Base-by-base conservation (phyloP, 2,329 filamentous ascomycete genomes). In the Venturia pyrina region DNA sequence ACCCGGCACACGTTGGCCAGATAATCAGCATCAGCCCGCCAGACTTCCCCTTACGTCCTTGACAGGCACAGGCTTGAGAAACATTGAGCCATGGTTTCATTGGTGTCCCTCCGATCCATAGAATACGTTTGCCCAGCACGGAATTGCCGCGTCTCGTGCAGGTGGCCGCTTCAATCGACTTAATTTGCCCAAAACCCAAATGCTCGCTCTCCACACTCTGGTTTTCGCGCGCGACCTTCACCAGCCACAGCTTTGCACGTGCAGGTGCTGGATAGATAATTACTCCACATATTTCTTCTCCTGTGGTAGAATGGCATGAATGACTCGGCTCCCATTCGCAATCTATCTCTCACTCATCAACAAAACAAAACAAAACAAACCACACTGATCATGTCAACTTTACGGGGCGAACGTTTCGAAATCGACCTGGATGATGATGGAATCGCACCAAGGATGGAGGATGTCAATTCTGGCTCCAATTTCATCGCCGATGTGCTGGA, bases 401-500 rank as follows among this genome's bases (percentile, higher is more conserved):
- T 68, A 32, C 61, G 46, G 5, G 67, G 67, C 28, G 63, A 68
- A 56, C 67, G 67, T 43, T 67, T 68, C 59, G 34, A 68, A 34
- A 62, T 68, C 24, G 43, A 53, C 65, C 50, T 68, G 62, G 62
- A 48, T 28, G 62, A 66, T 57, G 66, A 65, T 32, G 37, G 19
- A 21, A 13, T 62, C 24, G 48, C 56, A 2, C 41, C 32, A 15
- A 60, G 46, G 37, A n/a, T 57, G 10, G 40, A 66, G 24, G 1
- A 43, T 40, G 28, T 13, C 17, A 32, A 46, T 32, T 59, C 63
- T 50, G 53, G 15, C 67, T 71, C 75, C 62, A 74, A 74, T 24
- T 83, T 89, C 53, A 80, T 96, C 56, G 84, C 84, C 65, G 93
- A 97, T 70, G 86, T 98, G 68, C 83, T 89, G 71, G 93, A 98